Base-by-base conservation (phyloP, 2,329 filamentous ascomycete genomes). In the Aspergillus alliaceus region DNA sequence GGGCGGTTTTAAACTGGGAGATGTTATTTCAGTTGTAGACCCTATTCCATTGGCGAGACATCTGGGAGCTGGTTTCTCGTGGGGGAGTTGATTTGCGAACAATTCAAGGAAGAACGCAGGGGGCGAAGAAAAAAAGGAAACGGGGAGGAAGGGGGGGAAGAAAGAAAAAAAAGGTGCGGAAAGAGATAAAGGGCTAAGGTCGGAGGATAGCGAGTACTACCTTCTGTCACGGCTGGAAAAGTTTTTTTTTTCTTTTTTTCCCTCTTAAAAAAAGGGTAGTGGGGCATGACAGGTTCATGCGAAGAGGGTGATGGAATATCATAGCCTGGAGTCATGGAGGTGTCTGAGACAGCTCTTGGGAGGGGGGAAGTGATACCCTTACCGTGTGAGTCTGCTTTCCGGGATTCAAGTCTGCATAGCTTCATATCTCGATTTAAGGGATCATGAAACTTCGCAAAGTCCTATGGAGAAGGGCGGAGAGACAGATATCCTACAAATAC, bases 291-390 rank as follows among this genome's bases (percentile, higher is more conserved):
- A 62, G 63, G 60, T 61, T 70, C 66, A 67, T 61, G 64, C 64
- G 64, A 66, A 58, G 56, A 57, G 57, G 57, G 42, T 57, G 64
- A 61, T 64, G 66, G 65, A 59, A 66, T 68, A 63, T 66, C 66
- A 70, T 71, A 66, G 60, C 64, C 66, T 73, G 71, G 71, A 73
- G 69, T 73, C 71, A 64, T 68, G 63, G 69, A 72, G 72, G 64
- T 74, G 71, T 72, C 68, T 73, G 68, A 68, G 68, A 72, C 69
- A 73, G 61, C 69, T 72, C 70, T 70, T 67, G 67, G 69, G 67
- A 73, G 69, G 68, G 20, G 20, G 71, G 75, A 74, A 75, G 69
- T 75, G 73, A 76, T 76, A 76, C 73, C 73, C 74, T 74, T 72
- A 69, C 66, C 70, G 69, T 69, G 69, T 66, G 70, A 69, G 71